These are phyloP conservation scores for Chrysopogon serrulatus DNA, from an alignment of 176 grass and related monocot genomes.

Conservation along the genomic window DNA sequence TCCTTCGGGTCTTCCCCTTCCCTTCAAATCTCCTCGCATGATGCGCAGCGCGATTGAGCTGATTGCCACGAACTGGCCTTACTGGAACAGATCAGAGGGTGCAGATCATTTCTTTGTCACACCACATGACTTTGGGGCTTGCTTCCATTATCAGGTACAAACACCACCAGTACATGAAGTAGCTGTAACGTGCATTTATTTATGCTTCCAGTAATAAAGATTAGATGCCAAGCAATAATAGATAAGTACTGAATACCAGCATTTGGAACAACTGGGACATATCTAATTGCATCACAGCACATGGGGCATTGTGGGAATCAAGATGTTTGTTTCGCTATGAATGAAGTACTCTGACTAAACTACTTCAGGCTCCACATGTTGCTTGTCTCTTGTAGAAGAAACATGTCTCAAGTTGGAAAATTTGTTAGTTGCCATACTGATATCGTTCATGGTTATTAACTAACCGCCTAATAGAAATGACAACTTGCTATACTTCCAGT, in stretches of 20 bases:
- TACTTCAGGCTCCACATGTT: slow-evolving; percentile 16
- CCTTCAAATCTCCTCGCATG: slow-evolving; percentile 80
- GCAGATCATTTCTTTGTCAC: slow-evolving; percentile 96
- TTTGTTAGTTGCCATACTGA: background rate
- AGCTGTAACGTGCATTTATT: slow-evolving; percentile 8
- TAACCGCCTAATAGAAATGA: background rate
- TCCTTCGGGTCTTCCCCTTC: slow-evolving; percentile 66
- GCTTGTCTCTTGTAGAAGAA: slow-evolving; percentile 14
- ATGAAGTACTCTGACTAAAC: slow-evolving; percentile 6
- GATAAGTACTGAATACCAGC: background rate
- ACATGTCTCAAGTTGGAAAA: slow-evolving; percentile 4
- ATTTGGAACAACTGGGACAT: background rate
- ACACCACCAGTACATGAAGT: background rate
- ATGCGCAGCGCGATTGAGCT: slow-evolving; percentile 85
- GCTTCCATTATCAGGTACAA: slow-evolving; percentile 96
- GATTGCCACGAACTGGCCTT: slow-evolving; percentile 73
- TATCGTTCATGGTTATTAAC: slow-evolving; percentile 3
- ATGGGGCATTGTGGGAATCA: slow-evolving; percentile 22
- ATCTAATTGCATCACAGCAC: slow-evolving; percentile 21
- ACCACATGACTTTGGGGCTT: slow-evolving; percentile 92
- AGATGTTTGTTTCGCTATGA: slow-evolving; percentile 3
- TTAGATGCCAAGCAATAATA: slow-evolving; percentile 1
- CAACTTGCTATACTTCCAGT: background rate
- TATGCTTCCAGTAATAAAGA: background rate
- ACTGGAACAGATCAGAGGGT: slow-evolving; percentile 87